phyloP scores from a whole-genome alignment of 768 basidiomycete genomes.

The Boletus huronensis region DNA sequence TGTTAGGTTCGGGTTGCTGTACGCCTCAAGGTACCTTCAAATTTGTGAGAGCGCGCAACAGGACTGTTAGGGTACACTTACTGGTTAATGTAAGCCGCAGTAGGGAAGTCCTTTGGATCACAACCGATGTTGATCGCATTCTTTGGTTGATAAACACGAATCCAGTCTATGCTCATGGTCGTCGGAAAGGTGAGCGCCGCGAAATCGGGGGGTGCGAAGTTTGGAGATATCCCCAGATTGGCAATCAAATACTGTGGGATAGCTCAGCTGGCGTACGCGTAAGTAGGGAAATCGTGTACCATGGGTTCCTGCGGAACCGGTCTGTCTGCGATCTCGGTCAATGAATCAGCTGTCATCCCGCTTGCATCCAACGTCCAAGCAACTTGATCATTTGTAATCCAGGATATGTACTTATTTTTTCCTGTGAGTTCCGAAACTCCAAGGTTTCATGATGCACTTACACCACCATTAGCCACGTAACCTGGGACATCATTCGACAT shows the following conservation, averaged over 20 bases:
- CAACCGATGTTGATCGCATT: slow-evolving; percentile 77
- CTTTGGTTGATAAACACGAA: slow-evolving; percentile 85
- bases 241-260: slow-evolving; percentile 67
- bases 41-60: slow-evolving; percentile 1
- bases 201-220: slow-evolving; percentile 76
- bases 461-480: slow-evolving; percentile 40
- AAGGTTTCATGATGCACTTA: slow-evolving; percentile 30
- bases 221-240: slow-evolving; percentile 81
- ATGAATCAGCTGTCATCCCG: slow-evolving; percentile 56
- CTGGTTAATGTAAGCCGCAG: slow-evolving; percentile 75
- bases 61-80: slow-evolving; percentile 29
- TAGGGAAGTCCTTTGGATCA: slow-evolving; percentile 76
- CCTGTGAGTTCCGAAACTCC: slow-evolving; percentile 2
- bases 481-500: slow-evolving; percentile 14
- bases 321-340: slow-evolving; percentile 60
- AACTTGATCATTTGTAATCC: slow-evolving; percentile 60
- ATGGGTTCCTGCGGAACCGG: slow-evolving; percentile 83
- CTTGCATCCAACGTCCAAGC: slow-evolving; percentile 68
- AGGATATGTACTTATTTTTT: slow-evolving; percentile 63
- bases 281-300: slow-evolving; percentile 38
- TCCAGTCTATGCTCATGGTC: slow-evolving; percentile 77
- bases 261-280: neutral
- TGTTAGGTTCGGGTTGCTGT: slow-evolving; percentile 77
- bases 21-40: slow-evolving; percentile 60
- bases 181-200: slow-evolving; percentile 68